phyloP scores from a whole-genome alignment of 371 early-diverging fungal species.

The Lichtheimia ramosa region DNA sequence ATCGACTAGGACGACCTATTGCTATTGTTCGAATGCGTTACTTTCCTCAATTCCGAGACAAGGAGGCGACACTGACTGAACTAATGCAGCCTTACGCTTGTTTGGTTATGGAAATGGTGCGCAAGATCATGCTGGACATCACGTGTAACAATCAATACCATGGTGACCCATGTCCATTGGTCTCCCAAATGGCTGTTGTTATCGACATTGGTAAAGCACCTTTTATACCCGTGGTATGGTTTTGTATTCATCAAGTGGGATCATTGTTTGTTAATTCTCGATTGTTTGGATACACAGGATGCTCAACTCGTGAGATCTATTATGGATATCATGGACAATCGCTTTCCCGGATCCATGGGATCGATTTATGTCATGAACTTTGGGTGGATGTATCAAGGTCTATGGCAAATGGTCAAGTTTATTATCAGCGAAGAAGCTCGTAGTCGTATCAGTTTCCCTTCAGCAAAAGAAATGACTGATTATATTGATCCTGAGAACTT shows the following conservation, averaged over 20 bases:
- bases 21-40: conserved; percentile 44
- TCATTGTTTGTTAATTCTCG: not conserved
- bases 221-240: conserved; percentile 32
- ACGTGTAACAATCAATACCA: conserved; percentile 19
- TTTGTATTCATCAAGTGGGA: not conserved
- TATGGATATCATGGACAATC: conserved; percentile 25
- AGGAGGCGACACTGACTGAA: conserved; percentile 23
- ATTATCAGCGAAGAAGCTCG: conserved; percentile 36
- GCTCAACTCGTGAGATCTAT: conserved; percentile 26
- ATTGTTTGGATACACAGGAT: conserved; percentile 20
- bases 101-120: conserved; percentile 45
- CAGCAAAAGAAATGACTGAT: conserved; percentile 21
- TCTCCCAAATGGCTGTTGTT: conserved; percentile 34
- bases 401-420: conserved; percentile 42
- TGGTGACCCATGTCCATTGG: conserved; percentile 18
- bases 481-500: conserved; percentile 22
- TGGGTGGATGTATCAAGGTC: conserved; percentile 48
- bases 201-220: conserved; percentile 43
- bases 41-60: conserved; percentile 41
- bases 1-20: conserved; percentile 38
- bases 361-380: conserved; percentile 43
- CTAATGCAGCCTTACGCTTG: conserved; percentile 33
- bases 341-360: conserved; percentile 31
- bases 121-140: conserved; percentile 36
- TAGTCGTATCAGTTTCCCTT: conserved; percentile 31